Evolutionary conservation across 1,284 basidiomycete species (phyloP).

Genomic region (Moesziomyces sp.): DNA sequence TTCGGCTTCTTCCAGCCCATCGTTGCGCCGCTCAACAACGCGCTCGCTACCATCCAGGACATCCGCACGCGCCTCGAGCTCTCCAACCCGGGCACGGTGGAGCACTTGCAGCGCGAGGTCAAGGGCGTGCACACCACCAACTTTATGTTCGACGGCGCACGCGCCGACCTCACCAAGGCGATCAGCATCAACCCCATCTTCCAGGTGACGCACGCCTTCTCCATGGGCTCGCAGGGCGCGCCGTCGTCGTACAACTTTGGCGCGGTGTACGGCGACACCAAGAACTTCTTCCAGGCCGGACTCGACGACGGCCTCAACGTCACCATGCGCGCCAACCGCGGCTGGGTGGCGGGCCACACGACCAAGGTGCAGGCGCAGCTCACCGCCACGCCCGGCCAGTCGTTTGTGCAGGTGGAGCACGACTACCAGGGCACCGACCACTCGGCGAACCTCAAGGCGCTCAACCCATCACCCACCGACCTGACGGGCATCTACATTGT

Average conservation of each 20-base stretch:
- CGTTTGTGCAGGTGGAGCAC: slow-evolving; percentile 84
- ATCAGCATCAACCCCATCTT: slow-evolving; percentile 93
- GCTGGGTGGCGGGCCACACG: slow-evolving; percentile 82
- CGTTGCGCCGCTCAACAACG: slow-evolving; percentile 49
- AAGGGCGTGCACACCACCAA: slow-evolving; percentile 87
- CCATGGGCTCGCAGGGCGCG: slow-evolving; percentile 74
- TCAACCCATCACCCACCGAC: slow-evolving; percentile 91
- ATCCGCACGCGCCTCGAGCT: slow-evolving; percentile 57
- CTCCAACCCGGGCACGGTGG: slow-evolving; percentile 64
- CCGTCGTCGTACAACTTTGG: slow-evolving; percentile 88
- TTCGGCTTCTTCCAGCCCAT: slow-evolving; percentile 57
- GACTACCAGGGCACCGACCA: slow-evolving; percentile 92
- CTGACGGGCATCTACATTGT: slow-evolving; percentile 91
- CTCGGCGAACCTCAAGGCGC: slow-evolving; percentile 85
- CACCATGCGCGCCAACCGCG: slow-evolving; percentile 88
- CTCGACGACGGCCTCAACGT: slow-evolving; percentile 93
- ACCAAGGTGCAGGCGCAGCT: slow-evolving; percentile 93
- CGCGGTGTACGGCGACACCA: slow-evolving; percentile 87
- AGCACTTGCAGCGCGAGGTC: slow-evolving; percentile 62
- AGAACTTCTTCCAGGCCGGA: slow-evolving; percentile 86
- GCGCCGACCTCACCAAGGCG: slow-evolving; percentile 94
- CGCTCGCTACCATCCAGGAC: slow-evolving; percentile 42
- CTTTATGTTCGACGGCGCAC: slow-evolving; percentile 94
- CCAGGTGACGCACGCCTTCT: slow-evolving; percentile 97
- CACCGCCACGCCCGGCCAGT: slow-evolving; percentile 63